Conservation (phyloP, 306 rosid genomes). For the Argentina anserina region DNA sequence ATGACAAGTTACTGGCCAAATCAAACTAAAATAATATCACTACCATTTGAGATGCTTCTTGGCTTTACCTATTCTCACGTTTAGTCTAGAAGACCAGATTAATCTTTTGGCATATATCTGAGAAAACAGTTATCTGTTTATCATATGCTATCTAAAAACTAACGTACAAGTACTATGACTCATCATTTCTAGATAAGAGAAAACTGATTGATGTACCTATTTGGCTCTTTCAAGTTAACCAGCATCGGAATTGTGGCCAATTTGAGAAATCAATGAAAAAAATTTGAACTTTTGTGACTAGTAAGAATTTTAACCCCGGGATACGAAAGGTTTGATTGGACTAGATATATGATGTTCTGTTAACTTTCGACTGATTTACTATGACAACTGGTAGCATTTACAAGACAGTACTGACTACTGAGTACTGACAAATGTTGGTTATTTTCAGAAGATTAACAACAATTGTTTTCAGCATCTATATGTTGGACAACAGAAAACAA, state of each 20-base stretch:
- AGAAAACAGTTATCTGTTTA: neutral
- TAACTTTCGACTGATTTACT: neutral
- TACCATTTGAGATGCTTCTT: neutral
- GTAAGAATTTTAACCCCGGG: neutral
- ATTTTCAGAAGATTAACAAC: neutral
- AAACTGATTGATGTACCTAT: neutral
- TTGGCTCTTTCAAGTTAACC: neutral
- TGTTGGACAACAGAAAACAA: too few species aligned
- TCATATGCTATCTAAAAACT: neutral
- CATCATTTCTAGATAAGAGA: neutral
- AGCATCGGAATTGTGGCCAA: neutral
- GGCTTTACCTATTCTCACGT: neutral
- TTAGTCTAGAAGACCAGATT: neutral
- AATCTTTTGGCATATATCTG: neutral
- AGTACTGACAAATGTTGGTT: neutral
- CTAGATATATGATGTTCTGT: neutral
- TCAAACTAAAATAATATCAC: neutral
- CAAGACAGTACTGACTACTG: neutral
- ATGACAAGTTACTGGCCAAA: neutral
- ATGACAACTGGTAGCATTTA: neutral
- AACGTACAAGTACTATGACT: neutral
- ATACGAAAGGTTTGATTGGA: neutral
- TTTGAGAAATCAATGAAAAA: neutral
- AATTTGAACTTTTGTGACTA: neutral
- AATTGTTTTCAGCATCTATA: neutral